Evolutionary conservation across 2,329 filamentous ascomycete genomes (phyloP), one percentile per base, ranked within the genome.

Genomic region (Fusarium sp.): DNA sequence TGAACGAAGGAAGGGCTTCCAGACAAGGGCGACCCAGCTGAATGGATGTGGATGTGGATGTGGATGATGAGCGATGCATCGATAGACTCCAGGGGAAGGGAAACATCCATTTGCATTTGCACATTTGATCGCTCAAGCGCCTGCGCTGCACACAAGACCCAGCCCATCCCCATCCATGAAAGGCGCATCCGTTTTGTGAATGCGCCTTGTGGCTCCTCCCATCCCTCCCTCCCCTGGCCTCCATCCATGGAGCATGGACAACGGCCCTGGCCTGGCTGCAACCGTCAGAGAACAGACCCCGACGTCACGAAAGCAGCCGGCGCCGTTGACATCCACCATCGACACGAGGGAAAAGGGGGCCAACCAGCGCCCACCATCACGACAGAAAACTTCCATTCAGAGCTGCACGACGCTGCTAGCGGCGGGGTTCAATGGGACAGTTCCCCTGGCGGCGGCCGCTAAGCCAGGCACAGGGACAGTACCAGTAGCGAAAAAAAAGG

Each of bases 1-100:
- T 54, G 25, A 25, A 58, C 30, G 52, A 35, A 23, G 64, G 35
- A 56, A 41, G 32, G 30, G 45, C 23, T 18, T 43, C 61, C 57
- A 45, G 58, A 64, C 72, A 65, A 71, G 72, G 72, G 69, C 66
- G 56, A 75, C 72, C 72, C 72, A 75, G 72, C 37, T 65, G 52
- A 48, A 48, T 48, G 43, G 43, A 48, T 25, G 39, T 45, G 43
- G 43, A 45, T 25, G 43, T 75, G 73, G 72, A 56, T 59, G 62
- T 30, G 27, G 27, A 8, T 8, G 27, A 35, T 75, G 73, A 63
- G 59, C 58, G 62, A 35, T 48, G 43, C 43, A 48, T n/a, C 32
- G 13, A 34, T 56, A n/a, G n/a, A 56, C 35, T 37, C 35, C 35
- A 37, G 62, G 72, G 61, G 43, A 66, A 66, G 32, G 7, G 20